Evolutionary conservation across 495 filamentous ascomycete genomes (phyloP).

Genomic region (Aspergillus affinis): DNA sequence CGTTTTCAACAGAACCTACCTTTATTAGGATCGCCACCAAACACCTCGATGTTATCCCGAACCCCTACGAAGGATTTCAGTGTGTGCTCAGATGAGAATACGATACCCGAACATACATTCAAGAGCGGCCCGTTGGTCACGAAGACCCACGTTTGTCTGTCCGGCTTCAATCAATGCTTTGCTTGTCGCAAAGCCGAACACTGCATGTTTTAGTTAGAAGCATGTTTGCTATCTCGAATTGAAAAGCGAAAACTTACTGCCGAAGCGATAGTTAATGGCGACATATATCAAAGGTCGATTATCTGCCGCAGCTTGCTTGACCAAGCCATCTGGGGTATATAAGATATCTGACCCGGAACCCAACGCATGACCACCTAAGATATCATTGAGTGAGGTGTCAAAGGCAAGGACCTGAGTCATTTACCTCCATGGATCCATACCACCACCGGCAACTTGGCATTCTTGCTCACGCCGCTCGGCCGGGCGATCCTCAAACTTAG

Average conservation of each 20-base stretch:
- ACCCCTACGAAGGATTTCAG: constrained; percentile 22
- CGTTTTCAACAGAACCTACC: constrained; percentile 7
- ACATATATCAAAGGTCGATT: constrained; percentile 40
- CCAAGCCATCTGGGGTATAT: constrained; percentile 40
- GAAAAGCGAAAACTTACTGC: constrained; percentile 15
- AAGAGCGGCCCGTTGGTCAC: constrained; percentile 30
- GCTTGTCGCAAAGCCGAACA: constrained; percentile 30
- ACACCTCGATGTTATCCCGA: constrained; percentile 30
- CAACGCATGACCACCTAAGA: constrained; percentile 32
- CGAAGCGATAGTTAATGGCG: constrained; percentile 45
- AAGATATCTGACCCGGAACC: constrained; percentile 37
- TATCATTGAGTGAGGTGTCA: not conserved
- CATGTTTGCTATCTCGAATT: not conserved
- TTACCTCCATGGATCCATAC: constrained; percentile 21
- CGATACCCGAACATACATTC: constrained; percentile 18
- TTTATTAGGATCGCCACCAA: constrained; percentile 32
- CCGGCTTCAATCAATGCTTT: constrained; percentile 19
- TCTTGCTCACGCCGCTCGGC: constrained; percentile 16
- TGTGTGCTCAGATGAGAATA: not conserved
- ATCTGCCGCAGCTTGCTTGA: constrained; percentile 33
- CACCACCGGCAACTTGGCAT: constrained; percentile 34
- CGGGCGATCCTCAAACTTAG: constrained; percentile 38
- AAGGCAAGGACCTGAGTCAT: not conserved
- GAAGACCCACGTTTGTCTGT: constrained; percentile 26
- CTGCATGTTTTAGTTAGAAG: not conserved